Evolutionary conservation across 2,329 filamentous ascomycete genomes (phyloP), one percentile per base, ranked within the genome.

Genomic region (Lasiodiplodia gonubiensis): DNA sequence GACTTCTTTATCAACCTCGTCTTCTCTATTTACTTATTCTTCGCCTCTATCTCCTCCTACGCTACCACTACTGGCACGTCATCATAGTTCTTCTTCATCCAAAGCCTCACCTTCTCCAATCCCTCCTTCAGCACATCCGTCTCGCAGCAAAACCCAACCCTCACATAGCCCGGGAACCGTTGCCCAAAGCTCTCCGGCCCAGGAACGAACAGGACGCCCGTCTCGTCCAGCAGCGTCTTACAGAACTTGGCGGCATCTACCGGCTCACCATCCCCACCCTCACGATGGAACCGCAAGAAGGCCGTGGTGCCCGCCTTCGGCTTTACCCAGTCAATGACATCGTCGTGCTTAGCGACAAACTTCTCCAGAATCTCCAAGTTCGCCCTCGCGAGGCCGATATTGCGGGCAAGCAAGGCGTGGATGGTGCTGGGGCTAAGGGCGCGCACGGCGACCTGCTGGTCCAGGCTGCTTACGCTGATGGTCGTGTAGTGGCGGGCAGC

Each of bases 381-480:
- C 1, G 81, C 86, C 71, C 86, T 89, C 3, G 90, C 91, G 2
- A 95, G 83, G 30, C 82, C 80, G 54, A 89, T 85, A 72, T 93
- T 93, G 18, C 89, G 83, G 3, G 80, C 82, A 2, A 92, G 81
- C 2, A 93, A 79, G 12, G 79, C 81, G 70, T 90, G 83, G n/a
- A 93, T 86, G 23, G 90, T 89, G 39, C 83, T 80, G 1, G 86
- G 80, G 12, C 86, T 86, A 8, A 97, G 81, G 0, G 93, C 93
- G 74, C 89, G 94, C 33, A 87, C 86, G 2, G 92, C 93, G 12
- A 97, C 84, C 60, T 87, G 86, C 75, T 97, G 92, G 76, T 96
- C 92, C 7, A 97, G 81, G 74, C 90, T 88, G n/a, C 91, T 92
- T 0, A 96, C 92, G 48, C 90, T 91, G 73, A 96, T 96, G 30